Conservation (phyloP, 2,329 filamentous ascomycete genomes). For the Nothopassalora personata region DNA sequence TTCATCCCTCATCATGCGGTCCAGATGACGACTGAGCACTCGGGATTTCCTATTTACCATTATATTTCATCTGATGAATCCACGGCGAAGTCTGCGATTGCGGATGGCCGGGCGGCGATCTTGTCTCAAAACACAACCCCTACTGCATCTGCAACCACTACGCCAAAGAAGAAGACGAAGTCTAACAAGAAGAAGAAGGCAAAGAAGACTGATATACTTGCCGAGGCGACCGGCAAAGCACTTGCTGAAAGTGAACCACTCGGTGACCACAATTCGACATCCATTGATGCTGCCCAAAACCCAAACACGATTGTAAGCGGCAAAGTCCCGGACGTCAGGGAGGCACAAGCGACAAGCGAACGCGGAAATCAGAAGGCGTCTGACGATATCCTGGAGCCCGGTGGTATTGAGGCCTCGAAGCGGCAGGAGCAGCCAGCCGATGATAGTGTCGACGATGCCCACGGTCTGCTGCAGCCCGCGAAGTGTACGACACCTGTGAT, state of each 20-base stretch:
- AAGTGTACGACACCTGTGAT: neutral
- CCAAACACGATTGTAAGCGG: neutral
- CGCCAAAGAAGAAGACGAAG: conserved; percentile 18
- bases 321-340: neutral
- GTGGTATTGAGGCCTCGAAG: neutral
- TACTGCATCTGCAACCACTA: conserved; percentile 15
- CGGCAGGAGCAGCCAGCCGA: neutral
- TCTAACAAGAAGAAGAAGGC: conserved; percentile 12
- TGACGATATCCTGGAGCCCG: neutral
- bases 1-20: neutral
- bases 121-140: conserved; percentile 13
- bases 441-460: neutral
- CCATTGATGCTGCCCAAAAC: neutral
- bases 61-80: neutral
- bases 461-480: neutral
- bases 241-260: neutral
- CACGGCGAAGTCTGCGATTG: neutral
- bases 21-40: neutral
- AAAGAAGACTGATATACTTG: neutral
- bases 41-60: neutral
- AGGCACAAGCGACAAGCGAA: neutral
- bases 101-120: neutral
- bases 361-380: neutral
- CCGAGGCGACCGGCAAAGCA: neutral
- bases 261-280: neutral